Evolutionary conservation across 2,329 filamentous ascomycete species (phyloP).

Genomic region (Xylaria sp.): DNA sequence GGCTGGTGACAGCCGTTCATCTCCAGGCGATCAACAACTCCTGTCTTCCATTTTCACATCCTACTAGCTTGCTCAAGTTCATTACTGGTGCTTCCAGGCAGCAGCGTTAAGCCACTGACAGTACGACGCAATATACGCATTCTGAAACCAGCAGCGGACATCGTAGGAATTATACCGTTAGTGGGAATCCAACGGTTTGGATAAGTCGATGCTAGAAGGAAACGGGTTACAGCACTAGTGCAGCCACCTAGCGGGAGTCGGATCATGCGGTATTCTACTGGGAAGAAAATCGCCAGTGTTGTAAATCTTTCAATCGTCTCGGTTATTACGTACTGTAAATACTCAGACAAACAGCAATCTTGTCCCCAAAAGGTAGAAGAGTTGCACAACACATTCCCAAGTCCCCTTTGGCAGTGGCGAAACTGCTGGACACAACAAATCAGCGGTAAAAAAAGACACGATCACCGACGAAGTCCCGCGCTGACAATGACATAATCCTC

Average conservation of each 20-base stretch:
- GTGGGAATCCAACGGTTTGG: not conserved
- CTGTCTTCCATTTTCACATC: not conserved
- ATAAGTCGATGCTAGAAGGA: not conserved
- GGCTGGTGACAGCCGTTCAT: not conserved
- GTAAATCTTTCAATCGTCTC: too few species aligned
- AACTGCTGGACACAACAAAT: slow-evolving; percentile 6
- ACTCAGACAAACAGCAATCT: too few species aligned
- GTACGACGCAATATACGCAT: too few species aligned
- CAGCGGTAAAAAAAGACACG: slow-evolving; percentile 20
- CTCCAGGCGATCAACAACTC: not conserved
- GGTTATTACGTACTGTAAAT: too few species aligned
- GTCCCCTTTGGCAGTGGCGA: slow-evolving; percentile 17
- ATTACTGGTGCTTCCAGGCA: not conserved
- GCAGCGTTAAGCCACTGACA: not conserved
- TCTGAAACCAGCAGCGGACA: too few species aligned
- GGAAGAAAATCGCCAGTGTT: too few species aligned
- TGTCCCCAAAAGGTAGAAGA: too few species aligned
- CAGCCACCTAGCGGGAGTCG: not conserved
- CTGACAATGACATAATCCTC: slow-evolving; percentile 30
- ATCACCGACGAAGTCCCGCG: slow-evolving; percentile 13
- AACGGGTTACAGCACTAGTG: too few species aligned
- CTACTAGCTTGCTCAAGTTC: not conserved
- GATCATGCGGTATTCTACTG: not conserved
- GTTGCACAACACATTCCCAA: not conserved
- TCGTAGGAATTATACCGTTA: not conserved